These are phyloP conservation scores for Filobasidium floriforme DNA, from an alignment of 768 basidiomycete genomes.

Conservation along the genomic window DNA sequence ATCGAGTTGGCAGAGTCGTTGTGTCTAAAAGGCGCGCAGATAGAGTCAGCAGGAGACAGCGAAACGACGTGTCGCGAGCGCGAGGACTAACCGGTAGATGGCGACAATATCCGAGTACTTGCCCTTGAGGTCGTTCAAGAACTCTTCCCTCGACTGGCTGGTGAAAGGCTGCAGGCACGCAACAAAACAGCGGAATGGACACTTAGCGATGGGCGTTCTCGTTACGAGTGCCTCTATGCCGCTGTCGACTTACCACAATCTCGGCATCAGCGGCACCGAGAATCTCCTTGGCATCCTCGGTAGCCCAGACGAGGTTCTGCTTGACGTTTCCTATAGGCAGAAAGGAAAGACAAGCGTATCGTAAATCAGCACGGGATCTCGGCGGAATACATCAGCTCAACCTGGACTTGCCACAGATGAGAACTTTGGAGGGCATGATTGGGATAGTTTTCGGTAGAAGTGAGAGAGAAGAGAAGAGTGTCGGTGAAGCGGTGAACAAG, in stretches of 20 bases:
- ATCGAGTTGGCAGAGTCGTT: slow-evolving; percentile 60
- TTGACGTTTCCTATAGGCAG: slow-evolving; percentile 31
- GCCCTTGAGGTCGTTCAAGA: slow-evolving; percentile 60
- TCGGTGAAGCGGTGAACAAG: too few species aligned
- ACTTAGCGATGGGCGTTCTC: background rate
- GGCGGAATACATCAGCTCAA: background rate
- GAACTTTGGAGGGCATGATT: slow-evolving; percentile 16
- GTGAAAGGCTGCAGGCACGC: slow-evolving; percentile 49
- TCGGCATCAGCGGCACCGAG: slow-evolving; percentile 60
- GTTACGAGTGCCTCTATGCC: background rate
- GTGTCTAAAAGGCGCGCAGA: slow-evolving; percentile 44
- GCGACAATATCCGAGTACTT: slow-evolving; percentile 67
- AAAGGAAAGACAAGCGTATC: slow-evolving; percentile 46
- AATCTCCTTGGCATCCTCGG: slow-evolving; percentile 61
- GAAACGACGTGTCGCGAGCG: too few species aligned
- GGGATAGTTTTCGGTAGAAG: background rate
- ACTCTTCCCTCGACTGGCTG: slow-evolving; percentile 59
- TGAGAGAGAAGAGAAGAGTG: background rate
- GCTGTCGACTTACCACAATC: slow-evolving; percentile 57
- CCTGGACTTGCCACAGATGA: slow-evolving; percentile 32
- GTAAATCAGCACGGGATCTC: background rate
- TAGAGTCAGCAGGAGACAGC: background rate
- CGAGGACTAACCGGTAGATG: slow-evolving; percentile 55
- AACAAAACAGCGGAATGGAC: background rate
- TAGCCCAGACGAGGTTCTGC: slow-evolving; percentile 65